Percentiles rank a stretch among this genome's conserved stretches.
These are phyloP conservation scores for Spergularia azorica DNA, from an alignment of 179 eudicot genomes.

Conservation along the genomic window DNA sequence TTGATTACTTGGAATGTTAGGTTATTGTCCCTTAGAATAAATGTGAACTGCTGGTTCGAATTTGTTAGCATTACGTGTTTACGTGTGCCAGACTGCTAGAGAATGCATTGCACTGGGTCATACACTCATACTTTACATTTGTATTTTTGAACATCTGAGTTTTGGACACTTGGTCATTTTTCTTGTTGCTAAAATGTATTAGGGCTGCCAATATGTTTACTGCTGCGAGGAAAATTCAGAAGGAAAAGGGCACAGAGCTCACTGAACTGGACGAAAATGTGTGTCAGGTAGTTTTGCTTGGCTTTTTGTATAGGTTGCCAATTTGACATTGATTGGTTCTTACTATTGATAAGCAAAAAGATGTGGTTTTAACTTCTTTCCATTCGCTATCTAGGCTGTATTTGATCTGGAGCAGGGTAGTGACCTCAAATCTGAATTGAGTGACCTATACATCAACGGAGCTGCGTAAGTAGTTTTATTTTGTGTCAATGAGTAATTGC, in stretches of 20 bases:
- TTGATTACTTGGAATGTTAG: no score
- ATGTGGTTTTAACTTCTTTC: background rate
- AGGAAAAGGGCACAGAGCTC: constrained; percentile 48
- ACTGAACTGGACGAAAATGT: constrained; percentile 45
- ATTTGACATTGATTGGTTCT: background rate
- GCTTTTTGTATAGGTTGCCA: background rate
- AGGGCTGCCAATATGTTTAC: constrained; percentile 42
- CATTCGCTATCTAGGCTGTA: constrained; percentile 27
- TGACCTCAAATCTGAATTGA: constrained; percentile 46
- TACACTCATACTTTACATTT: background rate
- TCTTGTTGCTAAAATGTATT: background rate
- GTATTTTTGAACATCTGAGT: background rate
- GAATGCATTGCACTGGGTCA: no score
- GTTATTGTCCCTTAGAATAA: no score
- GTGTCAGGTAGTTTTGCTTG: constrained; percentile 36
- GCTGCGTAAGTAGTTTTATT: constrained; percentile 36
- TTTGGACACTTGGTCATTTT: background rate
- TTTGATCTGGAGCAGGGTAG: constrained; percentile 48
- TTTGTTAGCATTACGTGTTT: no score
- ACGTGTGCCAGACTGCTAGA: no score
- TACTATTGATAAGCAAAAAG: background rate
- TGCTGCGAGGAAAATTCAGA: constrained; percentile 44
- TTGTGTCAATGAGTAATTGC: background rate
- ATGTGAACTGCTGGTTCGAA: no score
- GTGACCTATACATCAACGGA: constrained; percentile 49